Conservation (phyloP, 192 early-diverging fungal genomes). For the Coemansia sp. region DNA sequence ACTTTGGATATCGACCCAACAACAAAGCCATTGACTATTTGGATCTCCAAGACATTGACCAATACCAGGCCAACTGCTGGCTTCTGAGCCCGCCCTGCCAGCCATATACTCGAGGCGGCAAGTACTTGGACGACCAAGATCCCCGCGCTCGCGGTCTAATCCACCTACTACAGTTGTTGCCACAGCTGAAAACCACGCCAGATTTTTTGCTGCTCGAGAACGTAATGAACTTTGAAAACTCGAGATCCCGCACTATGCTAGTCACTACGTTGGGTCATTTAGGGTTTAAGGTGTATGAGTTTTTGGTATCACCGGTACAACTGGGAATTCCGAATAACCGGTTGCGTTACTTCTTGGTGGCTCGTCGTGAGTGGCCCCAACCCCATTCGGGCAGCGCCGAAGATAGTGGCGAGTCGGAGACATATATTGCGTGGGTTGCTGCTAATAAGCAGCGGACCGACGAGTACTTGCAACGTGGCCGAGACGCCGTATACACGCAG, state of each 20-base stretch:
- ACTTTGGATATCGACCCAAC: constrained; percentile 43
- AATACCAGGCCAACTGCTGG: constrained; percentile 79
- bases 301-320: constrained; percentile 46
- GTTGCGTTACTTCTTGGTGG: constrained; percentile 40
- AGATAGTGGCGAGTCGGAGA: background rate
- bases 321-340: constrained; percentile 49
- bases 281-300: constrained; percentile 40
- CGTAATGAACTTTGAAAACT: constrained; percentile 58
- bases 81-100: constrained; percentile 94
- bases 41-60: constrained; percentile 38
- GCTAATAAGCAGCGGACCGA: constrained; percentile 10
- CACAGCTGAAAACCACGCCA: constrained; percentile 21
- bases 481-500: constrained; percentile 21
- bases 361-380: constrained; percentile 11
- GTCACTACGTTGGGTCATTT: constrained; percentile 31
- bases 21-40: constrained; percentile 54
- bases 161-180: constrained; percentile 37
- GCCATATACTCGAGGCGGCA: constrained; percentile 79
- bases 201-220: constrained; percentile 42
- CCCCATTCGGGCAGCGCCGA: background rate
- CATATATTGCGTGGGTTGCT: background rate
- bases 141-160: constrained; percentile 44
- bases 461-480: constrained; percentile 28
- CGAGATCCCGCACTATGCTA: constrained; percentile 26
- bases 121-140: constrained; percentile 67